Conservation (phyloP, 306 rosid genomes). For the Gastrolobium bilobum region DNA sequence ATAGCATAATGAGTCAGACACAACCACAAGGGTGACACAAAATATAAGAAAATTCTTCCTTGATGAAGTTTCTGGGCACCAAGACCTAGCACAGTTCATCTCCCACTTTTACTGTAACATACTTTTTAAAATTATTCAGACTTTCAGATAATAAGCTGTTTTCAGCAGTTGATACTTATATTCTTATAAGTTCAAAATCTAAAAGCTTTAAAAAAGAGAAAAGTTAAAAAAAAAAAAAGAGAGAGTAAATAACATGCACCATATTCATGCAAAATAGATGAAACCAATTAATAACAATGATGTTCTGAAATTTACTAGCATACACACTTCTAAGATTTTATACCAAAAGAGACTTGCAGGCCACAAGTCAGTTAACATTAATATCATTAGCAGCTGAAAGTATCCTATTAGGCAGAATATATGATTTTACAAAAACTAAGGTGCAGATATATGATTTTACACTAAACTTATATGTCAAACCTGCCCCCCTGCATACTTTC, state of each 20-base stretch:
- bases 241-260: neutral
- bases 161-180: neutral
- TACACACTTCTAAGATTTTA: neutral
- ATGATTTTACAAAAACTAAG: neutral
- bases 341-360: neutral
- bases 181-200: neutral
- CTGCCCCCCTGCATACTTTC: neutral
- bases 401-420: slow-evolving; percentile 9
- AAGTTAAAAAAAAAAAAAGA: neutral
- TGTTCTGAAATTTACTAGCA: neutral
- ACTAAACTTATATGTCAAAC: neutral
- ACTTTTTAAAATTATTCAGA: neutral
- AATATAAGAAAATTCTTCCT: slow-evolving; percentile 2
- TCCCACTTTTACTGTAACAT: slow-evolving; percentile 18
- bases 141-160: neutral
- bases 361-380: slow-evolving; percentile 11
- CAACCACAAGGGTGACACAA: slow-evolving; percentile 2
- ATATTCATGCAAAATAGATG: neutral
- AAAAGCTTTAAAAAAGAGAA: neutral
- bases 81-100: slow-evolving; percentile 1
- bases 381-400: slow-evolving; percentile 13
- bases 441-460: neutral
- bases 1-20: slow-evolving; percentile 26
- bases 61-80: neutral
- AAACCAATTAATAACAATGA: slow-evolving; percentile 30